Evolutionary conservation across 208 protist species (phyloP).

Genomic region (Acanthamoeba triangularis): DNA sequence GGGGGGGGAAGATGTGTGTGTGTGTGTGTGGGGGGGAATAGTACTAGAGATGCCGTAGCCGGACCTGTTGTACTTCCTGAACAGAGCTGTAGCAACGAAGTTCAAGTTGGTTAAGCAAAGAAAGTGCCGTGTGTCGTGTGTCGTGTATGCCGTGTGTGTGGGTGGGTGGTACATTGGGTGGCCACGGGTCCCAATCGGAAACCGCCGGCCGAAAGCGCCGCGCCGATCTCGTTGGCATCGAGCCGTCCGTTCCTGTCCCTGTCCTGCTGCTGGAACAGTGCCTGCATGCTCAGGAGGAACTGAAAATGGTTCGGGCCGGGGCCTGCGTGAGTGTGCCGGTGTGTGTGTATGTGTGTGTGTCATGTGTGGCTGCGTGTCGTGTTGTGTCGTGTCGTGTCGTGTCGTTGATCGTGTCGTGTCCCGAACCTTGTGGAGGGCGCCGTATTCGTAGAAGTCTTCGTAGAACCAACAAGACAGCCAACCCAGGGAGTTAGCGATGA

Average conservation of each 20-base stretch:
- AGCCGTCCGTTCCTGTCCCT: conserved; percentile 16
- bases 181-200: neutral
- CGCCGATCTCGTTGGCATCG: neutral
- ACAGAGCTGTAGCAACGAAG: neutral
- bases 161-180: neutral
- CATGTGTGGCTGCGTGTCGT: too few relatives aligned
- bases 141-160: neutral
- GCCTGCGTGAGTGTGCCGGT: too few relatives aligned
- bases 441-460: conserved; percentile 50
- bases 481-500: neutral
- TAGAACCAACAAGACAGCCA: neutral
- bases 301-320: neutral
- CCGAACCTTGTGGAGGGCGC: conserved; percentile 21
- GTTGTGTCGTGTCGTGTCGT: too few relatives aligned
- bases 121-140: neutral
- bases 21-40: neutral
- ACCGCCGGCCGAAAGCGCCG: conserved; percentile 1
- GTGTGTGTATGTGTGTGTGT: too few relatives aligned
- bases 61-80: conserved; percentile 1
- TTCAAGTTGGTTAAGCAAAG: neutral
- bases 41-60: conserved; percentile 33
- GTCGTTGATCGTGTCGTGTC: neutral
- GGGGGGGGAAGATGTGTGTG: neutral
- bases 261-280: conserved; percentile 27
- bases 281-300: conserved; percentile 52